Conservation (phyloP, 2,329 filamentous ascomycete genomes). For the Graphilbum ipis-grandicollis region DNA sequence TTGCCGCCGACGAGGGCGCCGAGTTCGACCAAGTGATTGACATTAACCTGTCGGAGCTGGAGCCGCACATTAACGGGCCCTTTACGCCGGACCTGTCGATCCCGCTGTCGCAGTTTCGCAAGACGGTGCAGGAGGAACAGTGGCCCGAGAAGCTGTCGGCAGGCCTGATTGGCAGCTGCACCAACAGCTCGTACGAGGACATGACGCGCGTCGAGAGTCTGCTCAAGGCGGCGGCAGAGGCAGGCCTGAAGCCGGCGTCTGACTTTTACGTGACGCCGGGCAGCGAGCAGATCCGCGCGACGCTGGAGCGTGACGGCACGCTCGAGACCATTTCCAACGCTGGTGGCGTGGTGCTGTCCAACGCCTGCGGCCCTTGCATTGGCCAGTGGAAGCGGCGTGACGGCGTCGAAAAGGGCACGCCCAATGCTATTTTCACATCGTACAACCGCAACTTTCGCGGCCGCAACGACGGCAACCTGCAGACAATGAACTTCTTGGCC, state of each 20-base stretch:
- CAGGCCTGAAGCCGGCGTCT: slow-evolving; percentile 76
- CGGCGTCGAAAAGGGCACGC: slow-evolving; percentile 63
- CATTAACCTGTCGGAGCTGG: slow-evolving; percentile 76
- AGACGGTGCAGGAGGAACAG: slow-evolving; percentile 62
- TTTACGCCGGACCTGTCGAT: slow-evolving; percentile 94
- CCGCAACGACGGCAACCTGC: slow-evolving; percentile 89
- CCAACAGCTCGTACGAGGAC: slow-evolving; percentile 96
- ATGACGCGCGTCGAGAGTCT: slow-evolving; percentile 93
- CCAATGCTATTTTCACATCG: slow-evolving; percentile 88
- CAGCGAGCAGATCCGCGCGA: slow-evolving; percentile 91
- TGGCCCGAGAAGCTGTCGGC: slow-evolving; percentile 90
- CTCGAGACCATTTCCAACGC: slow-evolving; percentile 72
- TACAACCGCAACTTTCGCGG: slow-evolving; percentile 98
- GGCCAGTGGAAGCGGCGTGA: slow-evolving; percentile 93
- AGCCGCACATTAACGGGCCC: slow-evolving; percentile 93
- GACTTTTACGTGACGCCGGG: slow-evolving; percentile 95
- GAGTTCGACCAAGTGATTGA: slow-evolving; percentile 83
- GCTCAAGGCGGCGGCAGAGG: slow-evolving; percentile 75
- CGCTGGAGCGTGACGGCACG: slow-evolving; percentile 75
- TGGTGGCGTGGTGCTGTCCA: slow-evolving; percentile 79
- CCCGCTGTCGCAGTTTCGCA: slow-evolving; percentile 76
- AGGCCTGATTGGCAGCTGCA: slow-evolving; percentile 92
- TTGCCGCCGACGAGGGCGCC: slow-evolving; percentile 64
- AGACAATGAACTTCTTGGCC: slow-evolving; percentile 97
- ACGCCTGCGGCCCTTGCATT: slow-evolving; percentile 87